These are phyloP conservation scores for Botrytis galanthina DNA, from an alignment of 2,329 filamentous ascomycete species.

Conservation along the genomic window DNA sequence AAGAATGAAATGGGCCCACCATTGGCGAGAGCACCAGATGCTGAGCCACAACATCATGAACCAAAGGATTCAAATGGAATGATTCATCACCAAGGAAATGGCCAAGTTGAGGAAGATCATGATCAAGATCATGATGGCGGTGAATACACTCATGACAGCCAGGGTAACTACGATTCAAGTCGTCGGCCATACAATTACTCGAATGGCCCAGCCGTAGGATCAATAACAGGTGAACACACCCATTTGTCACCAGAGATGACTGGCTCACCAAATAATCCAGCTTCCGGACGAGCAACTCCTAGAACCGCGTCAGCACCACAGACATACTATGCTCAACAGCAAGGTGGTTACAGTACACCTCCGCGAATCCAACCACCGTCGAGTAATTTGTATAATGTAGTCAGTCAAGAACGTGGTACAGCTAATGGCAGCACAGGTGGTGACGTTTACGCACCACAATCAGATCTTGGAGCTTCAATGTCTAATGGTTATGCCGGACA, in stretches of 20 bases:
- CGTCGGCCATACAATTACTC: slow-evolving; percentile 76
- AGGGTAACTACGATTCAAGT: slow-evolving; percentile 66
- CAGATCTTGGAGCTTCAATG: slow-evolving; percentile 56
- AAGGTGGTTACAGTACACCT: slow-evolving; percentile 68
- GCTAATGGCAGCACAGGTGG: slow-evolving; percentile 63
- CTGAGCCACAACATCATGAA: slow-evolving; percentile 59
- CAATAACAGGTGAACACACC: slow-evolving; percentile 67
- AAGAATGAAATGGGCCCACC: slow-evolving; percentile 90
- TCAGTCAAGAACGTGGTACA: slow-evolving; percentile 72
- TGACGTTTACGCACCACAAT: slow-evolving; percentile 69
- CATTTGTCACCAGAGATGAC: slow-evolving; percentile 82
- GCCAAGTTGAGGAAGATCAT: slow-evolving; percentile 64
- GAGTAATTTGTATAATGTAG: slow-evolving; percentile 85
- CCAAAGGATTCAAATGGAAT: slow-evolving; percentile 65
- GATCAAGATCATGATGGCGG: slow-evolving; percentile 72
- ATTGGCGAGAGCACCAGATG: slow-evolving; percentile 57
- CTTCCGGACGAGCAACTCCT: slow-evolving; percentile 82
- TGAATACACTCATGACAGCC: slow-evolving; percentile 85
- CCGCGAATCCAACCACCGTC: slow-evolving; percentile 68
- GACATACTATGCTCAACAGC: slow-evolving; percentile 66
- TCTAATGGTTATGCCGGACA: slow-evolving; percentile 64
- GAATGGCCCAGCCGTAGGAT: slow-evolving; percentile 61
- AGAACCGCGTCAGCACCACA: slow-evolving; percentile 71
- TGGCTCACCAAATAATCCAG: slow-evolving; percentile 75
- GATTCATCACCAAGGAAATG: slow-evolving; percentile 55